These are phyloP conservation scores for Gilbertella persicaria DNA, from an alignment of 371 early-diverging fungal genomes.

Conservation along the genomic window DNA sequence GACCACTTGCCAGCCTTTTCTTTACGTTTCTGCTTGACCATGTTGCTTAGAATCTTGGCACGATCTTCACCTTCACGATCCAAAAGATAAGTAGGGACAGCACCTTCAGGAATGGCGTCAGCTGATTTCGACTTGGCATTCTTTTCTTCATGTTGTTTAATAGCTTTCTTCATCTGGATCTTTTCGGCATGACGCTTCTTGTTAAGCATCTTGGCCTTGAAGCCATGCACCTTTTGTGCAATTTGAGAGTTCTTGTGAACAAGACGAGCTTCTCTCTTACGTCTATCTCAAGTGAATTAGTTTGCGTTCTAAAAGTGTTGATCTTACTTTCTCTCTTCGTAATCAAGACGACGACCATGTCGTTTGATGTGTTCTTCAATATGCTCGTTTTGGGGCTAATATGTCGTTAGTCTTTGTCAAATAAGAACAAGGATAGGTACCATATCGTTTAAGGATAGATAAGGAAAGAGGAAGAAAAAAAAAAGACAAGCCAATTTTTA, in stretches of 20 bases:
- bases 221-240: conserved; percentile 97
- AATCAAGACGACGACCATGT: conserved; percentile 97
- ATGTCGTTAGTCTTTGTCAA: background rate
- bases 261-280: conserved; percentile 96
- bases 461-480: conserved; percentile 7
- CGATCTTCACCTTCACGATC: conserved; percentile 98
- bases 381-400: conserved; percentile 99
- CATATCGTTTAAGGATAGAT: conserved; percentile 11
- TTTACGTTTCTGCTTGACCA: conserved; percentile 99
- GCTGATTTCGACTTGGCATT: conserved; percentile 88
- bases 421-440: conserved; percentile 7
- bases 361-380: conserved; percentile 99
- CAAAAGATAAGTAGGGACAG: conserved; percentile 98
- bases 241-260: conserved; percentile 89
- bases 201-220: conserved; percentile 99
- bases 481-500: too few species aligned
- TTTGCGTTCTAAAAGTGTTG: background rate
- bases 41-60: conserved; percentile 97
- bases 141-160: conserved; percentile 97
- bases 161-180: conserved; percentile 99
- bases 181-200: conserved; percentile 99
- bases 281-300: too few species aligned
- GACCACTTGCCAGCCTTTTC: conserved; percentile 99
- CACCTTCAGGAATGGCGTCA: conserved; percentile 91
- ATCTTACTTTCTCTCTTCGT: conserved; percentile 92